A percentile compares a stretch with the other conserved stretches of the same genome.
phyloP scores from a whole-genome alignment of 2,329 filamentous ascomycete genomes.

The Helotiales sp. region DNA sequence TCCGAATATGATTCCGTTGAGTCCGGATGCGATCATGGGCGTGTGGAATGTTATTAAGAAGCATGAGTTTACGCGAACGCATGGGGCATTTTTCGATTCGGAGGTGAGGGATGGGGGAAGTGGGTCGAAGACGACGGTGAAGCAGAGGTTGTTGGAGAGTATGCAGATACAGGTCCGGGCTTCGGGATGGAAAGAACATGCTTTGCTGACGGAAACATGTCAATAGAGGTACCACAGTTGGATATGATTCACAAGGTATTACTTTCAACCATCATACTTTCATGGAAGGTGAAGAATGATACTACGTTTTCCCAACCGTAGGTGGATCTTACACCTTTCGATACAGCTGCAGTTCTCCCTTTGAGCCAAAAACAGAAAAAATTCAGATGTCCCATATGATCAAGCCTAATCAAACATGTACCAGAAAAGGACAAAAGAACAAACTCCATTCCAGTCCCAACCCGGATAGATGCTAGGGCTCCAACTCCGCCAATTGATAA shows the following conservation, averaged over 20 bases:
- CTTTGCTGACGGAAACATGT: conserved; percentile 34
- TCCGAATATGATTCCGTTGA: conserved; percentile 75
- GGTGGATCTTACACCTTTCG: neutral
- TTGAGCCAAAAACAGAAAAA: neutral
- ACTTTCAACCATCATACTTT: neutral
- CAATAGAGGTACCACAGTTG: conserved; percentile 8
- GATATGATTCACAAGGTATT: neutral
- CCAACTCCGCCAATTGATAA: conserved; percentile 7
- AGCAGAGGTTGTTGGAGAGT: conserved; percentile 71
- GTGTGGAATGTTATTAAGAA: conserved; percentile 73
- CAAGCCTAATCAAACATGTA: conserved; percentile 3
- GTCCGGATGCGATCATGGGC: conserved; percentile 62
- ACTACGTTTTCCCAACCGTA: neutral
- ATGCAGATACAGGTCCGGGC: conserved; percentile 71
- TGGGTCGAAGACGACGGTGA: conserved; percentile 50
- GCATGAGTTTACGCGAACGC: conserved; percentile 67
- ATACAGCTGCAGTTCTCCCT: neutral
- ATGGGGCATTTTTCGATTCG: conserved; percentile 68
- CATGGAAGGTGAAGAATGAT: neutral
- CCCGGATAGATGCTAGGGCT: neutral
- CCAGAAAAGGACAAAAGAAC: conserved; percentile 11
- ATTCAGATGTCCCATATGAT: conserved; percentile 1
- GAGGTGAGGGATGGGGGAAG: conserved; percentile 60
- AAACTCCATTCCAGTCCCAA: neutral
- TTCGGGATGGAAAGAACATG: conserved; percentile 39